Percentiles rank a stretch among this genome's conserved stretches.
phyloP scores from a whole-genome alignment of 352 stramenopile genomes.

The Phytopythium cucurbitacearum region DNA sequence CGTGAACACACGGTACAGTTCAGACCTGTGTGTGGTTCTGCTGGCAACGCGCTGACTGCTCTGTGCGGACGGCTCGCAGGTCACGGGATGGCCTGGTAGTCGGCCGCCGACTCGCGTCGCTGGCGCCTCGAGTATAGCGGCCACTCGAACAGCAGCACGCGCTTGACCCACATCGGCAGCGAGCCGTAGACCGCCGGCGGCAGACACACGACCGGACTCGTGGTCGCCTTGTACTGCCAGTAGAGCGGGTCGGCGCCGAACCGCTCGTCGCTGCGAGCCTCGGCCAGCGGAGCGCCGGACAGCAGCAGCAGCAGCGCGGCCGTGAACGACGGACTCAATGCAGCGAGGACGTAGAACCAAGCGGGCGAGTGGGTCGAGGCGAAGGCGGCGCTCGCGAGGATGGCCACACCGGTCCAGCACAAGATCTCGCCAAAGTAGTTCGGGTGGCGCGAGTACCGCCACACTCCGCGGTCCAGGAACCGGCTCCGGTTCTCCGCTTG shows the following conservation, averaged over 20 bases:
- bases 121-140: constrained; percentile 38
- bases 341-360: constrained; percentile 46
- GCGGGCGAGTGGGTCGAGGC: constrained; percentile 15
- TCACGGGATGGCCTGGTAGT: constrained; percentile 28
- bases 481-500: constrained; percentile 42
- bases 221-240: constrained; percentile 61
- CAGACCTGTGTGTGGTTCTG: no score
- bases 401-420: constrained; percentile 73
- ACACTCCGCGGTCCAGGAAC: constrained; percentile 63
- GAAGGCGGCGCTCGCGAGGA: constrained; percentile 40
- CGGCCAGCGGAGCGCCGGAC: constrained; percentile 57
- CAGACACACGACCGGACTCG: constrained; percentile 51
- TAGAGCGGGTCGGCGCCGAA: constrained; percentile 53
- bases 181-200: constrained; percentile 36
- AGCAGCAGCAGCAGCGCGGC: constrained; percentile 70
- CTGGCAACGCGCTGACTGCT: no score
- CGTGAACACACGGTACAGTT: no score
- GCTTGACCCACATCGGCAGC: constrained; percentile 36
- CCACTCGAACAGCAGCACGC: constrained; percentile 43
- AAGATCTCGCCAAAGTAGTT: constrained; percentile 94
- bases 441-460: constrained; percentile 87
- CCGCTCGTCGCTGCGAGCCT: constrained; percentile 58
- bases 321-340: constrained; percentile 45
- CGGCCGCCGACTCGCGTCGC: constrained; percentile 8
- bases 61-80: no score